phyloP scores from a whole-genome alignment of 2,329 filamentous ascomycete species.

The Westerdykella aurantiaca region DNA sequence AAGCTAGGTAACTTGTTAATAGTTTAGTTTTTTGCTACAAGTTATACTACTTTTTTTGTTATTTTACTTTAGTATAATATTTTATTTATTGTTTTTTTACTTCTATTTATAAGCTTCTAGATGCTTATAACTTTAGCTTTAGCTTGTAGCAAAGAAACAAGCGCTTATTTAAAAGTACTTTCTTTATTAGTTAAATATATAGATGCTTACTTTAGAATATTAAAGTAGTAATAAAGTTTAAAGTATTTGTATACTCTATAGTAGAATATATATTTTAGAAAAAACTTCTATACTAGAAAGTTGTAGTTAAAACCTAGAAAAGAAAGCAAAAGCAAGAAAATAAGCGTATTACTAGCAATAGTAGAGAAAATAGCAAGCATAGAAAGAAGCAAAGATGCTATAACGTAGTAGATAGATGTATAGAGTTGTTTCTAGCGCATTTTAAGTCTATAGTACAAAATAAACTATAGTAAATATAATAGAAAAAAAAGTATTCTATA shows the following conservation, averaged over 20 bases:
- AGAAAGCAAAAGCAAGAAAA: constrained; percentile 20
- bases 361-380: constrained; percentile 56
- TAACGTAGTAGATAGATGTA: constrained; percentile 57
- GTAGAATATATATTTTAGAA: constrained; percentile 83
- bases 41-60: constrained; percentile 59
- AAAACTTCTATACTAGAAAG: constrained; percentile 23
- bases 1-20: constrained; percentile 72
- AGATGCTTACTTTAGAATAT: constrained; percentile 58
- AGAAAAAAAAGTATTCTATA: neutral
- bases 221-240: constrained; percentile 66
- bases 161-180: constrained; percentile 34
- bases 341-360: constrained; percentile 20
- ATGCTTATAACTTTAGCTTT: constrained; percentile 65
- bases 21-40: constrained; percentile 74
- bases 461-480: neutral
- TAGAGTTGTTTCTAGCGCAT: constrained; percentile 28
- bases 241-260: constrained; percentile 79
- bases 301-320: constrained; percentile 12
- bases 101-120: constrained; percentile 73
- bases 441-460: neutral
- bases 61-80: constrained; percentile 68
- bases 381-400: constrained; percentile 58
- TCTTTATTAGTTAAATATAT: constrained; percentile 61
- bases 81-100: constrained; percentile 68
- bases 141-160: constrained; percentile 43